Conservation (phyloP, 2,329 filamentous ascomycete genomes). For the Exophiala oligosperma region DNA sequence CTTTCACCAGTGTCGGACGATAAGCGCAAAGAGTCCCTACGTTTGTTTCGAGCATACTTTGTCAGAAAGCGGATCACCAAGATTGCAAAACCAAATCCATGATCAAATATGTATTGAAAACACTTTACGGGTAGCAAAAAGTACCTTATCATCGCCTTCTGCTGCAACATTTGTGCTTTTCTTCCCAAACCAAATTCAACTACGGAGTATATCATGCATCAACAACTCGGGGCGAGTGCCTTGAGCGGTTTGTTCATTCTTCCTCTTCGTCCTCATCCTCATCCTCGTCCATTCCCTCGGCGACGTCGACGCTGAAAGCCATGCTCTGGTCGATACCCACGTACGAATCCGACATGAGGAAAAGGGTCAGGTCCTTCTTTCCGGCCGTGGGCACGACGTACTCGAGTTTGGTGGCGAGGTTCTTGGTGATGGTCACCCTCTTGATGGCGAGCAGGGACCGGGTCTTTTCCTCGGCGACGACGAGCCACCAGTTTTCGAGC, state of each 20-base stretch:
- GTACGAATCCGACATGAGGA: constrained; percentile 96
- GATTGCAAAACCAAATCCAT: too few species aligned
- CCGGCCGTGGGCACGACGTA: constrained; percentile 84
- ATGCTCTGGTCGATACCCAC: constrained; percentile 96
- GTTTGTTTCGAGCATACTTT: too few species aligned
- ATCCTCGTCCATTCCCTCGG: constrained; percentile 94
- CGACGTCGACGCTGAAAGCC: constrained; percentile 78
- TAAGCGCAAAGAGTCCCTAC: too few species aligned
- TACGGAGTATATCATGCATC: too few species aligned
- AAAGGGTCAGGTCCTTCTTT: constrained; percentile 83
- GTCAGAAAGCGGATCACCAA: too few species aligned
- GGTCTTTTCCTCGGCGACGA: constrained; percentile 88
- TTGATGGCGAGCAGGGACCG: constrained; percentile 91
- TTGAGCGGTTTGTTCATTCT: background rate
- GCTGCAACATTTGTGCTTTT: too few species aligned
- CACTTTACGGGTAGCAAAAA: too few species aligned
- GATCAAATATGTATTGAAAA: too few species aligned
- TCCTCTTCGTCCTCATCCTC: constrained; percentile 75
- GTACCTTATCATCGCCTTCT: too few species aligned
- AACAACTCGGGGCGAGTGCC: too few species aligned
- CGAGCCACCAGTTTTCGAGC: constrained; percentile 98
- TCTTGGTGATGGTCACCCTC: constrained; percentile 79
- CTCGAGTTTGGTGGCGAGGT: constrained; percentile 75
- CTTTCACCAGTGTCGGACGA: too few species aligned
- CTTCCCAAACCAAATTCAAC: too few species aligned